Base-by-base conservation (phyloP, 106 monocot species). In the Acorus calamus region DNA sequence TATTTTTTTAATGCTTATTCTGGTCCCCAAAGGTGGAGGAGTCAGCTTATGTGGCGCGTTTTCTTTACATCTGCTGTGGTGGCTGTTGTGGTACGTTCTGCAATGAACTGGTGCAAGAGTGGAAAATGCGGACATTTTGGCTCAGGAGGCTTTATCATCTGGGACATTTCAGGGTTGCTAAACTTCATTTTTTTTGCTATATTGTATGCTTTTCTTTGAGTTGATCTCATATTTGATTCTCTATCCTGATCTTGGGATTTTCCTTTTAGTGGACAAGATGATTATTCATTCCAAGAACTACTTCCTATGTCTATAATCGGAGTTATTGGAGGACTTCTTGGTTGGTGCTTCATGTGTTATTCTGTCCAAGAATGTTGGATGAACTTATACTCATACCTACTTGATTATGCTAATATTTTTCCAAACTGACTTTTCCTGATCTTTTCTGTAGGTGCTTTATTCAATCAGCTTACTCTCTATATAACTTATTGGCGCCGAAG, bases 1-100 rank as follows among this genome's bases (percentile, higher is more conserved):
- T 49, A 48, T 14, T 56, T 9, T n/a, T 55, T 11, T 3, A 50
- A 46, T 73, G 10, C 44, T n/a, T 2, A 46, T 57, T 49, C 41
- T 7, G 9, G n/a, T 53, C 63, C 52, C 63, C 82, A 57, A 70
- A 94, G 94, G 94, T 96, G 96, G 96, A 82, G 96, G 78, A 96
- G 96, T 61, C 96, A 96, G 70, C 87, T 96, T 61, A 96, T 96
- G 96, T 96, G 96, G 96, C 78, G 96, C 75, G 96, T 96, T 57
- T 96, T 96, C 74, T 96, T 96, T 72, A 96, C 96, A 63, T 96
- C 96, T 76, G 96, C 96, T 64, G 71, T 96, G 57, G 96, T 96
- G 62, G 96, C 96, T 77, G 96, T 96, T 73, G 87, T 88, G 42
- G 87, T 96, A 56, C 76, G 85, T 51, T 78, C 96, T 76, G 96